Conservation (phyloP, 2,329 filamentous ascomycete species). For the Botrytis deweyae region DNA sequence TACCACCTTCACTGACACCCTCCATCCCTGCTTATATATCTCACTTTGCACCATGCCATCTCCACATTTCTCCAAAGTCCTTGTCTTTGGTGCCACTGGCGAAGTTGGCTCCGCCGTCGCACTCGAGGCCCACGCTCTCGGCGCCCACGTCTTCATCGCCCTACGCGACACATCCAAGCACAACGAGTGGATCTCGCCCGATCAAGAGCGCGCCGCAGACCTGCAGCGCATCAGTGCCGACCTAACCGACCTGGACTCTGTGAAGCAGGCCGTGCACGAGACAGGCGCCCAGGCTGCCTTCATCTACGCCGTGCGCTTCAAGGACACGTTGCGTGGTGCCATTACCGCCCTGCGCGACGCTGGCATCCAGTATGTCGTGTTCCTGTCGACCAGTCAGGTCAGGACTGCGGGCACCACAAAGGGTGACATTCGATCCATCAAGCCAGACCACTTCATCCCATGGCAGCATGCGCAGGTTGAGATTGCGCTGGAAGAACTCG, state of each 20-base stretch:
- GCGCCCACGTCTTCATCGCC: conserved; percentile 48
- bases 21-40: not conserved
- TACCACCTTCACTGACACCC: conserved; percentile 6
- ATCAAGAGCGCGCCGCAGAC: conserved; percentile 36
- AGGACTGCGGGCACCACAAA: conserved; percentile 11
- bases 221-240: conserved; percentile 47
- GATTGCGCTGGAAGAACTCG: conserved; percentile 43
- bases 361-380: conserved; percentile 47
- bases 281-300: conserved; percentile 49
- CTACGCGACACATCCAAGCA: conserved; percentile 48
- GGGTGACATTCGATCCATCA: conserved; percentile 35
- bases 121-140: conserved; percentile 42
- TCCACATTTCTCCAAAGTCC: conserved; percentile 26
- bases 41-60: conserved; percentile 6
- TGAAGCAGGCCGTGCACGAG: conserved; percentile 43
- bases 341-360: conserved; percentile 46
- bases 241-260: conserved; percentile 44
- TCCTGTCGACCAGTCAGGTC: conserved; percentile 46
- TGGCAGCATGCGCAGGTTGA: conserved; percentile 48
- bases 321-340: conserved; percentile 44
- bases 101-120: conserved; percentile 45
- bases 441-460: conserved; percentile 40
- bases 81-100: conserved; percentile 53
- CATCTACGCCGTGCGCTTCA: conserved; percentile 44
- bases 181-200: conserved; percentile 38